Base-by-base conservation (phyloP, 2,329 filamentous ascomycete species). In the Claviceps sp. region DNA sequence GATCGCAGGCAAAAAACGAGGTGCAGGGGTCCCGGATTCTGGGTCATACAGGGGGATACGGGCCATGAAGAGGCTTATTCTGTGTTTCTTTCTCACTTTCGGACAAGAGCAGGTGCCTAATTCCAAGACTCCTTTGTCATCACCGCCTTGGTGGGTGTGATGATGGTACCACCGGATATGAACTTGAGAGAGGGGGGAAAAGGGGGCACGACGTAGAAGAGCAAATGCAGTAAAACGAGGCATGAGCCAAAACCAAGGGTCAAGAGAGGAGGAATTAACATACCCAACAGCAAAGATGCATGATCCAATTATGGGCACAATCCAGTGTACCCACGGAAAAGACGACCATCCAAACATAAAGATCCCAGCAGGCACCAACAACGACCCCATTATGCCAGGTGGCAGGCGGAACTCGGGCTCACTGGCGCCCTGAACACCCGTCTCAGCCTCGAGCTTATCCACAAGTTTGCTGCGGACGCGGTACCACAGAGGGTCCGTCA, bases 331-430 rank as follows among this genome's bases (percentile, higher is more conserved):
- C 58, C 67, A 76, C 2, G 82, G 66, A 64, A 83, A 90, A 14
- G 85, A 85, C 4, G 86, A 89, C 86, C 88, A 95, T 8, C 81
- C 88, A 68, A 95, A 95, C 69, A 87, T 85, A 66, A 96, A 95
- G 16, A 97, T 69, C 6, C 88, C 87, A 52, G 86, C 72, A 5
- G 89, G 87, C 36, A 93, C 87, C 9, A 95, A 68, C 45, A 88
- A 67, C 0, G 82, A 82, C n/a, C 90, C 91, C 7, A 75, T 64
- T 49, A 90, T 85, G 20, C 82, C 79, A 37, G 87, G 81, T 6
- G 88, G 86, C 37, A 96, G 76, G 54, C 88, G 81, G 69, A 85
- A 94, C 69, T 96, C 91, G 8, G 91, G 90, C 72, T 95, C 88
- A 53, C 81, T 84, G 47, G 77, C 72, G 5, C 77, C 79, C 51